Percentiles rank a stretch among this genome's conserved stretches.
Evolutionary conservation across 1,284 basidiomycete genomes (phyloP).

Genomic region (Lignosus rhinocerotis): DNA sequence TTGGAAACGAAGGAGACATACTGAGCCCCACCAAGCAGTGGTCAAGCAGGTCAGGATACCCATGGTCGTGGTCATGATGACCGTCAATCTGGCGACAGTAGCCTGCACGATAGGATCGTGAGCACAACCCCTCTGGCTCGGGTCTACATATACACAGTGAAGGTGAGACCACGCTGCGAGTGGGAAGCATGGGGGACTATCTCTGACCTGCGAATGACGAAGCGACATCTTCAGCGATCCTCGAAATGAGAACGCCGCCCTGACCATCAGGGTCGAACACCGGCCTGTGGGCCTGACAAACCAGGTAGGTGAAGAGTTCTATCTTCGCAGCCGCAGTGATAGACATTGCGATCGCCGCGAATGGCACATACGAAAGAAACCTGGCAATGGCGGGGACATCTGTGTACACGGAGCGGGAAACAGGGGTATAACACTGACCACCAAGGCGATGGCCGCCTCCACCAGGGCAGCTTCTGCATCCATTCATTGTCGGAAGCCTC

Average conservation of each 20-base stretch:
- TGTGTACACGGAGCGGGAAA: not conserved
- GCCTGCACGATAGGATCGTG: constrained; percentile 74
- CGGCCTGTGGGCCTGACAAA: constrained; percentile 30
- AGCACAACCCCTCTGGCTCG: constrained; percentile 48
- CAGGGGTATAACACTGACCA: constrained; percentile 51
- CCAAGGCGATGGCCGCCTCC: constrained; percentile 64
- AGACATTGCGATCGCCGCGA: constrained; percentile 53
- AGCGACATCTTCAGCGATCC: not conserved
- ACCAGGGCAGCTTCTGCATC: constrained; percentile 55
- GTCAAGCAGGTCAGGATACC: constrained; percentile 77
- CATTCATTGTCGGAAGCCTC: constrained; percentile 29
- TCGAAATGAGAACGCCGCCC: constrained; percentile 2
- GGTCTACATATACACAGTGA: constrained; percentile 3
- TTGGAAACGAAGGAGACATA: constrained; percentile 34
- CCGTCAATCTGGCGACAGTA: constrained; percentile 55
- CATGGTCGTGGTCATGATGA: constrained; percentile 65
- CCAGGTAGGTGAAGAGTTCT: constrained; percentile 42
- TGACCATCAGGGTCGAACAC: constrained; percentile 22
- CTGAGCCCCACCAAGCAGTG: constrained; percentile 84
- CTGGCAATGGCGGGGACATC: constrained; percentile 36
- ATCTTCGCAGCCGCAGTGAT: constrained; percentile 65
- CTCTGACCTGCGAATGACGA: not conserved
- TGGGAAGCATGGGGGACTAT: too few species aligned
- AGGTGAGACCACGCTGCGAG: not conserved
- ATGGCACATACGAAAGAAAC: constrained; percentile 55